Evolutionary conservation across 2,329 filamentous ascomycete species (phyloP).

Genomic region (Coniochaeta ligniaria): DNA sequence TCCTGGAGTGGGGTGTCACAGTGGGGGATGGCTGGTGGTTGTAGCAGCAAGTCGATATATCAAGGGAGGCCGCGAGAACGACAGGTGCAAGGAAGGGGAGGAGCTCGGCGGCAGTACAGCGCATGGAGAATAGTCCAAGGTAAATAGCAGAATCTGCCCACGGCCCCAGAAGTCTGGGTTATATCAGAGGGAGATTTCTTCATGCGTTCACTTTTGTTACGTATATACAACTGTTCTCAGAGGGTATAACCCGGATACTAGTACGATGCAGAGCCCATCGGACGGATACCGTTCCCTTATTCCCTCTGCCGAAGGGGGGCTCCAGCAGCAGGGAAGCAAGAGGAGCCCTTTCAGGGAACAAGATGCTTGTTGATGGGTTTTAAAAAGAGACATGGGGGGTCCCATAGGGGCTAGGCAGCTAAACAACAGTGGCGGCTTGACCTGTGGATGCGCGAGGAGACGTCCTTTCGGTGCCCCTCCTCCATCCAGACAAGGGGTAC

Average conservation of each 20-base stretch:
- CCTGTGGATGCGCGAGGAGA: not conserved
- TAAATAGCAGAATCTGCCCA: not conserved
- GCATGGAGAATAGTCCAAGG: not conserved
- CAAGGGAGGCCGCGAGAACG: not conserved
- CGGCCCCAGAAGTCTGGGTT: not conserved
- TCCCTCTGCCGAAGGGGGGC: not conserved
- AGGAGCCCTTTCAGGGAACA: not conserved
- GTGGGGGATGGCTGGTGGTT: not conserved
- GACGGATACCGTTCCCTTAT: not conserved
- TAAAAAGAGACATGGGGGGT: not conserved
- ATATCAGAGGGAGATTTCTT: not conserved
- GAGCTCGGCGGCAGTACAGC: not conserved
- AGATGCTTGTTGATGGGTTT: not conserved
- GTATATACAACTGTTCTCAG: not conserved
- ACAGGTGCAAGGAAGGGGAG: not conserved
- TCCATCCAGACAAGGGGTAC: slow-evolving; percentile 15
- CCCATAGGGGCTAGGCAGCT: slow-evolving; percentile 1
- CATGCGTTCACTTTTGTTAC: not conserved
- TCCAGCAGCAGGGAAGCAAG: not conserved
- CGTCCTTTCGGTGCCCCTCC: not conserved
- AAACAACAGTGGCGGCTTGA: not conserved
- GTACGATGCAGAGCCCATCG: not conserved
- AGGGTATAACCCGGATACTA: not conserved
- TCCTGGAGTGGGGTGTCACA: not conserved
- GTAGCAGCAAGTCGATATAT: not conserved